These are phyloP conservation scores for Petunia axillaris DNA, from an alignment of 257 asterid species.

Conservation along the genomic window DNA sequence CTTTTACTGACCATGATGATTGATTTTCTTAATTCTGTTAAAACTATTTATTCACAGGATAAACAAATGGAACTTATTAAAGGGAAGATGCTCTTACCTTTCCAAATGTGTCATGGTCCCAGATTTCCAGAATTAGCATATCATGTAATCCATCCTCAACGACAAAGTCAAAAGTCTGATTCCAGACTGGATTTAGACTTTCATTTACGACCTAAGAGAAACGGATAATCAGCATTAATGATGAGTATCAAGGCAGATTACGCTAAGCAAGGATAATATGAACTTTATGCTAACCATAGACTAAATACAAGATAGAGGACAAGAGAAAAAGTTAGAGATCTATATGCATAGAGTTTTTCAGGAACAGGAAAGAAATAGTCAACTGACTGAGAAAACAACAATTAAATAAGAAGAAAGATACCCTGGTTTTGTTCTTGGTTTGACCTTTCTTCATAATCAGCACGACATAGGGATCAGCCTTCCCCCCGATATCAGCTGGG, in stretches of 20 bases:
- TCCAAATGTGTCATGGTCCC: conserved; percentile 88
- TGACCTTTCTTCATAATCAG: conserved; percentile 77
- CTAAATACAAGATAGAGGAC: background rate
- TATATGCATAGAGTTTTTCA: background rate
- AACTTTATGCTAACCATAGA: conserved; percentile 17
- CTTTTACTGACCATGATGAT: too few species aligned
- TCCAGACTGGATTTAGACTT: conserved; percentile 88
- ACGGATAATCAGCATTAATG: background rate
- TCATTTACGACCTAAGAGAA: conserved; percentile 67
- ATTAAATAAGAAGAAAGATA: conserved; percentile 32
- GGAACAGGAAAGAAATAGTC: background rate
- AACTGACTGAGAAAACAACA: background rate
- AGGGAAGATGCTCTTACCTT: conserved; percentile 50
- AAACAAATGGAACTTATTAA: background rate
- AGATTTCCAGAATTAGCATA: conserved; percentile 73
- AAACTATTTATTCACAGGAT: background rate
- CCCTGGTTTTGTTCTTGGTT: conserved; percentile 79
- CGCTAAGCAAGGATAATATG: background rate
- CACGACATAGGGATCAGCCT: conserved; percentile 90
- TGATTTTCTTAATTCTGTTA: too few species aligned
- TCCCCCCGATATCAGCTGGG: conserved; percentile 70
- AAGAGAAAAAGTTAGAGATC: background rate
- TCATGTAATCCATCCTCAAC: conserved; percentile 95
- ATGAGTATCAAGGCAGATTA: background rate
- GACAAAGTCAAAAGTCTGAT: conserved; percentile 93